Percentiles rank a stretch among this genome's conserved stretches.
Conservation (phyloP, 352 stramenopile species). For the Phytophthora crassamura region DNA sequence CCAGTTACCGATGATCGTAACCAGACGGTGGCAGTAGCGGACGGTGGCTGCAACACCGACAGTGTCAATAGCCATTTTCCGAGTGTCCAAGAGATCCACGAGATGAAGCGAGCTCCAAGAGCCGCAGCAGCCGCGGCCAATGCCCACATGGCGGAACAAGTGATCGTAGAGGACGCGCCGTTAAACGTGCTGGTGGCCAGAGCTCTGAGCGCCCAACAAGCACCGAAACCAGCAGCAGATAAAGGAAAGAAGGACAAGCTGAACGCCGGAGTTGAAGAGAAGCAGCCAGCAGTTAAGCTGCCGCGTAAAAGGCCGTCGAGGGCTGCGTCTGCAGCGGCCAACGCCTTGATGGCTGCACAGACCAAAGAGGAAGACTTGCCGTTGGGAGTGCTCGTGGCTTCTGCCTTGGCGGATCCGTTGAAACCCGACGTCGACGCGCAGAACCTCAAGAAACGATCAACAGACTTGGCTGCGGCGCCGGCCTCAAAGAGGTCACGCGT, state of each 20-base stretch:
- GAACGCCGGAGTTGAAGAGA: neutral
- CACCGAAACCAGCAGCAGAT: neutral
- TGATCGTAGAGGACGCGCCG: conserved; percentile 2
- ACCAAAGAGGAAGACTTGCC: conserved; percentile 13
- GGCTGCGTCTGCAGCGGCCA: conserved; percentile 29
- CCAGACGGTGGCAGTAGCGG: neutral
- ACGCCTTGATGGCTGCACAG: conserved; percentile 22
- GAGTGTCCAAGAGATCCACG: too few species aligned
- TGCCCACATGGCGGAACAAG: conserved; percentile 18
- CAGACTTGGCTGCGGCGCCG: neutral
- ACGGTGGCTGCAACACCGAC: neutral
- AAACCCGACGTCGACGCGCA: neutral
- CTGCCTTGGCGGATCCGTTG: neutral
- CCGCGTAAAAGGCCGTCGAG: conserved; percentile 12
- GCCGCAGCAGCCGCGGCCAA: conserved; percentile 11
- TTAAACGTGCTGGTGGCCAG: conserved; percentile 7
- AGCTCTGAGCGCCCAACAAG: neutral
- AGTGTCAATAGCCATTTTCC: neutral
- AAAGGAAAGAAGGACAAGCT: neutral
- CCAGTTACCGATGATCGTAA: neutral
- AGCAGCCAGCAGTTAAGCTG: neutral
- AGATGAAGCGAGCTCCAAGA: neutral
- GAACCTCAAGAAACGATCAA: conserved; percentile 23
- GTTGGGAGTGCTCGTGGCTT: conserved; percentile 12
- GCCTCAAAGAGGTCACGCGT: conserved; percentile 14